These are phyloP conservation scores for Pyrenophora tritici-repentis DNA, from an alignment of 2,329 filamentous ascomycete genomes.

Conservation along the genomic window DNA sequence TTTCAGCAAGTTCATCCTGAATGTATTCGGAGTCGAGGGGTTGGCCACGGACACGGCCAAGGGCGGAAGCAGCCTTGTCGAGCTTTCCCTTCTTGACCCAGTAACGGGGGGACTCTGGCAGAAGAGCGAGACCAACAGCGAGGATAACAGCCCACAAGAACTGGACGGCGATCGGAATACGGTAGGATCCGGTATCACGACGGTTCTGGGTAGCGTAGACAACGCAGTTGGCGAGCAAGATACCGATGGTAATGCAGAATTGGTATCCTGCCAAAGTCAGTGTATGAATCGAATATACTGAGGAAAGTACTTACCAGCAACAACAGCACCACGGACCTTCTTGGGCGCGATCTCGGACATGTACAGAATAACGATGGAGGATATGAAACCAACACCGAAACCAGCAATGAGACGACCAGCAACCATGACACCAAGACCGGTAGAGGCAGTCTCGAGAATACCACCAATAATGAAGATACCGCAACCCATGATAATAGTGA, in stretches of 20 bases:
- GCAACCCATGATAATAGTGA: slow-evolving; percentile 65
- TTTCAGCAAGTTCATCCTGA: slow-evolving; percentile 80
- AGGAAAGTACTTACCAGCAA: slow-evolving; percentile 53
- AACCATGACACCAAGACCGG: slow-evolving; percentile 66
- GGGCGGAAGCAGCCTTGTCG: slow-evolving; percentile 66
- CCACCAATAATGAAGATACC: slow-evolving; percentile 64
- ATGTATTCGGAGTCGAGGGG: slow-evolving; percentile 75
- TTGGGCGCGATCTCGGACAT: slow-evolving; percentile 77
- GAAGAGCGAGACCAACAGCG: slow-evolving; percentile 70
- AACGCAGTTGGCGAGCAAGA: slow-evolving; percentile 75
- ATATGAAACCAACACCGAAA: slow-evolving; percentile 73
- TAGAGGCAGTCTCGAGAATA: slow-evolving; percentile 64
- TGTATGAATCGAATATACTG: background rate
- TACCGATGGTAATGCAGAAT: slow-evolving; percentile 81
- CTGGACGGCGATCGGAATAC: slow-evolving; percentile 81
- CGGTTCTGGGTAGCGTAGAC: slow-evolving; percentile 73
- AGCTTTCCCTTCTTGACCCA: slow-evolving; percentile 79
- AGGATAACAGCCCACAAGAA: slow-evolving; percentile 83
- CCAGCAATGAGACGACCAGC: slow-evolving; percentile 76
- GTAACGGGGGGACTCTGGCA: slow-evolving; percentile 86
- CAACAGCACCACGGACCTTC: slow-evolving; percentile 78
- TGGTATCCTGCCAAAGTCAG: slow-evolving; percentile 60
- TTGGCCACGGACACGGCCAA: slow-evolving; percentile 76
- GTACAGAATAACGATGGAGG: slow-evolving; percentile 68
- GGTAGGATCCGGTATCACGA: slow-evolving; percentile 68